Evolutionary conservation across 2,329 filamentous ascomycete genomes (phyloP), one percentile per base, ranked within the genome.

Genomic region (Penicillium polonicum): DNA sequence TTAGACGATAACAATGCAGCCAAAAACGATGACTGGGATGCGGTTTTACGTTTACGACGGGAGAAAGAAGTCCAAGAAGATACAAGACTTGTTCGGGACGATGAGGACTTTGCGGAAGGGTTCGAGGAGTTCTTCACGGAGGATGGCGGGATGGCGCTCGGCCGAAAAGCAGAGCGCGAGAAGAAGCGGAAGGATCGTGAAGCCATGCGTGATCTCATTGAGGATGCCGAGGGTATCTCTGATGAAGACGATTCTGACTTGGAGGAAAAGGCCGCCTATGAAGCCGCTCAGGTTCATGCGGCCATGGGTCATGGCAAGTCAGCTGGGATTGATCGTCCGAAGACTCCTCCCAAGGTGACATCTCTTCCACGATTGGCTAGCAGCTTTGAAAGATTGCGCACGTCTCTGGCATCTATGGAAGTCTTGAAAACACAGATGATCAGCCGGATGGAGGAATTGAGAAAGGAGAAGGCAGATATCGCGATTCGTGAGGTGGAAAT

Each of bases 61-160:
- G 78, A 19, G 85, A 85, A 66, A 62, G 85, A 87, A 66, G 85
- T 88, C 63, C 83, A 85, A 35, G 83, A 48, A 36, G 15, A 92
- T 60, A 89, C 88, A 6, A 84, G 93, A 1, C 82, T 97, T 2
- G 83, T 92, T 6, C 84, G 83, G 42, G 92, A 97, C 35, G 93
- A 97, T 66, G 93, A 97, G 71, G 91, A 97, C 68, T 83, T 97
- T 0, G 90, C 90, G 38, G 94, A 97, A 76, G 92, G 92, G 0
- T 97, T 96, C 66, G 93, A 97, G 59, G 88, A 93, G 54, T 96
- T 90, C 66, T 96, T 90, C 67, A 90, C 94, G 9, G 90, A 94
- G 41, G 91, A 96, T 70, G 91, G 90, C 9, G 85, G 85, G 8
- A 84, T 97, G 10, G 85, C 90, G 1, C 80, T 97, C 0, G 91